phyloP scores from a whole-genome alignment of 73 alveolate species.

The Effrenium voratum region DNA sequence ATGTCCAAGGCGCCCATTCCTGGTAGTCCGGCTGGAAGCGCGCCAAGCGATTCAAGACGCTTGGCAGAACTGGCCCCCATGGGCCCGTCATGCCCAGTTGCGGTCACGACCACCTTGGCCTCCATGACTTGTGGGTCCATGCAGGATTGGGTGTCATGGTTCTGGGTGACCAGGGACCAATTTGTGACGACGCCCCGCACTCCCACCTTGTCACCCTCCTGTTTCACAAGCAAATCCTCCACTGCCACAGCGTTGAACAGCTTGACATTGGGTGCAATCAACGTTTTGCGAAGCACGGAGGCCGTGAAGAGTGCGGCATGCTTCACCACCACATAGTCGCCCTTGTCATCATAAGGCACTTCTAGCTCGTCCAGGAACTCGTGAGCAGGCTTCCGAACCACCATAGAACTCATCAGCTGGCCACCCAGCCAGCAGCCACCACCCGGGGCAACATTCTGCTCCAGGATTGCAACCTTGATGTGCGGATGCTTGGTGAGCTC shows the following conservation, averaged over 20 bases:
- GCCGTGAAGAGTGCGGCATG: conserved; percentile 94
- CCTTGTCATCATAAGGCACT: conserved; percentile 92
- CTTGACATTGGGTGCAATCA: conserved; percentile 92
- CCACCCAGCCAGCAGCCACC: conserved; percentile 94
- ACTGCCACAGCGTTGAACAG: conserved; percentile 94
- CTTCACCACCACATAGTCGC: conserved; percentile 92
- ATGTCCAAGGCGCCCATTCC: conserved; percentile 89
- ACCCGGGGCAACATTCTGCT: conserved; percentile 94
- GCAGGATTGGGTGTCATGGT: conserved; percentile 90
- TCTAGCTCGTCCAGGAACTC: conserved; percentile 85
- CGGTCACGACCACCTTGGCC: conserved; percentile 86
- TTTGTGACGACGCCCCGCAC: conserved; percentile 90
- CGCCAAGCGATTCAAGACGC: conserved; percentile 65
- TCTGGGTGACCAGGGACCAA: conserved; percentile 94
- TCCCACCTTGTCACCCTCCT: conserved; percentile 56
- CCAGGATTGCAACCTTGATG: conserved; percentile 89
- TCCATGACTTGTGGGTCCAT: conserved; percentile 94
- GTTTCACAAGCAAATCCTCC: conserved; percentile 85
- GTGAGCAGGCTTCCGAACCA: conserved; percentile 93
- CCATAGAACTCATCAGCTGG: conserved; percentile 92
- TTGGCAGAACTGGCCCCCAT: conserved; percentile 93
- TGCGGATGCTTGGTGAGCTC: conserved; percentile 94
- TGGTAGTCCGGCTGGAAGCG: conserved; percentile 42
- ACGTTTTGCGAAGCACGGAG: conserved; percentile 71
- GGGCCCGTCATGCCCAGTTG: conserved; percentile 90